Base-by-base conservation (phyloP, 257 asterid species). In the Solanum habrochaites region DNA sequence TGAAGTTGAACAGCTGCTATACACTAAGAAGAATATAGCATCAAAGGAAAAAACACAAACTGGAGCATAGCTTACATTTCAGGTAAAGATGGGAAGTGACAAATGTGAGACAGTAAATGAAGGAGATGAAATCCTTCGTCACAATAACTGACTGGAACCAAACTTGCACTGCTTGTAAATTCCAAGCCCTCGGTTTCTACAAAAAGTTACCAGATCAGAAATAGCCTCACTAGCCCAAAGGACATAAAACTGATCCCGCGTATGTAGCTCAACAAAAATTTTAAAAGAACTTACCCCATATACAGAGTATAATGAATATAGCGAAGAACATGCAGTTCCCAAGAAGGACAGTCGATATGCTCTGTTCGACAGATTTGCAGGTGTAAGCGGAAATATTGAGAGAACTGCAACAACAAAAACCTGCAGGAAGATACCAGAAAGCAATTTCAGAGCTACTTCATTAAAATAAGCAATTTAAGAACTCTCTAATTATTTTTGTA, bases 111-210 rank as follows among this genome's bases (percentile, higher is more conserved):
- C 98, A 95, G 98, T 94, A 97, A 86, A 94, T 89, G 78, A 94
- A 90, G 94, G 88, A 93, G 91, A 97, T 90, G 91, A 95, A 97
- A 90, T 97, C 99, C 90, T 94, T 95, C 87, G 98, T 91, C 88
- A 88, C 94, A 58, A 94, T 72, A 71, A 97, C 95, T 0, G 98
- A 88, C 88, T 95, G 98, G 85, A 97, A 93, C 99, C 99, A 97
- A 49, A 90, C 90, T 92, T 95, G 98, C 92, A 97, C 88, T 35
- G 98, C 98, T 86, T 92, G 95, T 91, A 96, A 83, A 91, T 94
- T 95, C 99, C 99, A 97, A 75, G 97, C 98, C 91, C 99, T 92
- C 16, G 99, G 99, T 93, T 91, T 95, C 99, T 97, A 95, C 88
- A 91, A 52, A 81, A n/a, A 87, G 88, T 31, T n/a, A 27, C 42